Percentiles rank a stretch among this genome's conserved stretches.
These are phyloP conservation scores for Cryomyces minteri DNA, from an alignment of 495 filamentous ascomycete species.

Conservation along the genomic window DNA sequence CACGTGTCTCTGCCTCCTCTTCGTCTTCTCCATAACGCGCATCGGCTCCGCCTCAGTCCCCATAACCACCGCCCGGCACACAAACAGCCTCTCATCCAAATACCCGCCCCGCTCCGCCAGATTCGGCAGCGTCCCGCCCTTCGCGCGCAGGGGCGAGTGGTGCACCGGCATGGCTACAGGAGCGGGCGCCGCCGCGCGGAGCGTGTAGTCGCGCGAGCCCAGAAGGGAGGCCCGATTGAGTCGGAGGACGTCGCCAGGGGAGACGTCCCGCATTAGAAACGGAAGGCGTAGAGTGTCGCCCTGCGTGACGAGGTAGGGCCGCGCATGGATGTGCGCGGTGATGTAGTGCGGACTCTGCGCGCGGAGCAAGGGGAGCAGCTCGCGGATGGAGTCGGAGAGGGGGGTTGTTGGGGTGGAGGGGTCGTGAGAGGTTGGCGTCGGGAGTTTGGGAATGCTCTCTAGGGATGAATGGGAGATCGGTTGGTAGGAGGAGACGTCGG, in stretches of 20 bases:
- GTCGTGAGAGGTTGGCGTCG: slow-evolving; percentile 7
- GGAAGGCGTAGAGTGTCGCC: slow-evolving; percentile 83
- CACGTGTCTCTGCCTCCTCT: slow-evolving; percentile 59
- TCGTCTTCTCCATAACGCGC: slow-evolving; percentile 81
- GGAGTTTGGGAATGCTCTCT: slow-evolving; percentile 10
- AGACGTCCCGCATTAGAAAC: slow-evolving; percentile 76
- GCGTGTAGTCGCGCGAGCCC: slow-evolving; percentile 77
- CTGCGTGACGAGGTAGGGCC: slow-evolving; percentile 73
- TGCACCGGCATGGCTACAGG: slow-evolving; percentile 2
- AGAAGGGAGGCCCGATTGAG: slow-evolving; percentile 64
- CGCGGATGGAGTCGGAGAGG: slow-evolving; percentile 37
- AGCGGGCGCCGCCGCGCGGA: slow-evolving; percentile 34
- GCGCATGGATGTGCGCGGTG: slow-evolving; percentile 66
- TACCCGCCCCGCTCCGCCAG: slow-evolving; percentile 21
- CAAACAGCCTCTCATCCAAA: slow-evolving; percentile 64
- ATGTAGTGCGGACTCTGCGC: slow-evolving; percentile 74
- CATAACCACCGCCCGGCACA: slow-evolving; percentile 70
- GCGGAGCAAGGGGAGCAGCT: slow-evolving; percentile 57
- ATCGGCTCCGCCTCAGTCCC: slow-evolving; percentile 79
- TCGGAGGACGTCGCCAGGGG: slow-evolving; percentile 66
- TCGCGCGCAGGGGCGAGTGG: background rate
- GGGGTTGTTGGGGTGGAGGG: slow-evolving; percentile 21
- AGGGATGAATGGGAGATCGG: slow-evolving; percentile 3
- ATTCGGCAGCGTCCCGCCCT: slow-evolving; percentile 4
- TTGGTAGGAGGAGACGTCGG: slow-evolving; percentile 8